A percentile compares a stretch with the other conserved stretches of the same genome.
Conservation (phyloP, 768 basidiomycete genomes). For the Crucibulum laeve region DNA sequence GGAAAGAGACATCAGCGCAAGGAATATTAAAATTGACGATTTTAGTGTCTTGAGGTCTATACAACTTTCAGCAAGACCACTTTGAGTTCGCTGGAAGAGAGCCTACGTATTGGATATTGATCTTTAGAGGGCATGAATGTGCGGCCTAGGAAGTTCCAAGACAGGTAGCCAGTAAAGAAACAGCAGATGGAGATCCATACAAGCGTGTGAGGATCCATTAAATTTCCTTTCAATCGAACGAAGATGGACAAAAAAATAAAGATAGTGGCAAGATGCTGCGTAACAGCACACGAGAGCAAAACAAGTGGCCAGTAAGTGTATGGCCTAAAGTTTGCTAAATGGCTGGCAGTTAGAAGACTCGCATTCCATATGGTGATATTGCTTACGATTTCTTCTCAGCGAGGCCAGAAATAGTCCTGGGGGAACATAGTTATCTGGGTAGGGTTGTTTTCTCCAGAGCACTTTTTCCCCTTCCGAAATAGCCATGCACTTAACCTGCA, state of each 20-base stretch:
- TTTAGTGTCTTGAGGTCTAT: constrained; percentile 75
- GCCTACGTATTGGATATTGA: constrained; percentile 27
- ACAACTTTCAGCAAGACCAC: background rate
- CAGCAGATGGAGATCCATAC: constrained; percentile 59
- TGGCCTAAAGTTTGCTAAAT: constrained; percentile 74
- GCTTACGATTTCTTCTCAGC: constrained; percentile 73
- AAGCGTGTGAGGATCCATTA: constrained; percentile 65
- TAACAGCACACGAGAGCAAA: constrained; percentile 66
- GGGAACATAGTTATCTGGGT: constrained; percentile 86
- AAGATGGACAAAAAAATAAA: constrained; percentile 83
- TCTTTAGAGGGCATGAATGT: constrained; percentile 15
- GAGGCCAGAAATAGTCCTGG: constrained; percentile 69
- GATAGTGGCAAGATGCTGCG: constrained; percentile 79
- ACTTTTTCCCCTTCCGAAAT: constrained; percentile 77
- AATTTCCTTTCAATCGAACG: constrained; percentile 57
- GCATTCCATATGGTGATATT: constrained; percentile 3
- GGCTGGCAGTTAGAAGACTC: constrained; percentile 10
- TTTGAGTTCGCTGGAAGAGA: background rate
- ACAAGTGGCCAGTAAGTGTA: constrained; percentile 77
- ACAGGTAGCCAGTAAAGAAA: constrained; percentile 56
- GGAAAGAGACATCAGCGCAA: constrained; percentile 84
- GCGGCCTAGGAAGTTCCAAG: constrained; percentile 55
- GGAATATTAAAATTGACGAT: constrained; percentile 82
- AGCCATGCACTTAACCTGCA: too few relatives aligned
- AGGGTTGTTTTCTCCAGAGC: constrained; percentile 73